Conservation (phyloP, 768 basidiomycete genomes). For the Russula sp. region DNA sequence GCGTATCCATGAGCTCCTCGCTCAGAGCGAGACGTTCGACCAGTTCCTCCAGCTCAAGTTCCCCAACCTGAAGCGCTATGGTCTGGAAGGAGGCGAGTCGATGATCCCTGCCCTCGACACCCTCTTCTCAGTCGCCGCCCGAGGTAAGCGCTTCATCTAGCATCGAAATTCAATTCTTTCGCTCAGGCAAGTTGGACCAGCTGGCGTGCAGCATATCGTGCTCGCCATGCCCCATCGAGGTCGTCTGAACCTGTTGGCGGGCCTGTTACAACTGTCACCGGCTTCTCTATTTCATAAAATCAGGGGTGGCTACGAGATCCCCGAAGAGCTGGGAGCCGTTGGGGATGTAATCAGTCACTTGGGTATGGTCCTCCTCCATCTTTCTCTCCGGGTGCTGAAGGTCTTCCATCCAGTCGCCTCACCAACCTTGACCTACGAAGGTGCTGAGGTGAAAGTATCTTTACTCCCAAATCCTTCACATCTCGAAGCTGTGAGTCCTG, state of each 20-base stretch:
- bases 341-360: constrained; percentile 91
- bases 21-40: constrained; percentile 75
- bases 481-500: constrained; percentile 81
- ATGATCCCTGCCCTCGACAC: constrained; percentile 86
- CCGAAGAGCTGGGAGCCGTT: constrained; percentile 57
- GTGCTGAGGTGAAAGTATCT: constrained; percentile 59
- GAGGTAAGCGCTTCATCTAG: constrained; percentile 35
- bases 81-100: constrained; percentile 88
- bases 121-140: constrained; percentile 61
- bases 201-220: constrained; percentile 64
- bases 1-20: constrained; percentile 63
- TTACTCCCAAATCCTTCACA: constrained; percentile 79
- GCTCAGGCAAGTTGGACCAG: constrained; percentile 29
- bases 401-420: constrained; percentile 46
- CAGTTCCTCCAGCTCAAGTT: constrained; percentile 84
- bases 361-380: constrained; percentile 35
- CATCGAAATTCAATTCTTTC: not conserved
- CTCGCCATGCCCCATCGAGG: constrained; percentile 88
- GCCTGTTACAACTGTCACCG: constrained; percentile 61
- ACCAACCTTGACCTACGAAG: constrained; percentile 53
- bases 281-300: constrained; percentile 81
- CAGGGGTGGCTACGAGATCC: constrained; percentile 67
- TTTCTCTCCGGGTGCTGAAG: not conserved
- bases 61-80: constrained; percentile 83
- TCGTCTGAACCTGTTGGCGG: constrained; percentile 78